These are phyloP conservation scores for Lophiostoma macrostomum DNA, from an alignment of 495 filamentous ascomycete genomes.

Conservation along the genomic window DNA sequence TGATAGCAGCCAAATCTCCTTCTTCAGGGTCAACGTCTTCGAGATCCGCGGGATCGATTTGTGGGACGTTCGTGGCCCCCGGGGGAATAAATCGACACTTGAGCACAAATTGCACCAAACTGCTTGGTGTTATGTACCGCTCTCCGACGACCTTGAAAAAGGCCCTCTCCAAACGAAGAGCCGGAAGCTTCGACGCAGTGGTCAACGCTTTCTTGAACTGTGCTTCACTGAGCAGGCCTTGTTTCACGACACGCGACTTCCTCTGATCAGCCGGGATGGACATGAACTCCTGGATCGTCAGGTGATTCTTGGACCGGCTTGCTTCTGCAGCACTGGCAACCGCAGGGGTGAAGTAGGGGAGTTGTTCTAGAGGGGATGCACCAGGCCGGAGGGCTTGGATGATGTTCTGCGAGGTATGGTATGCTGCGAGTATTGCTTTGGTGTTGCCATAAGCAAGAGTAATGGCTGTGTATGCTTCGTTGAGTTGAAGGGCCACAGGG, in stretches of 20 bases:
- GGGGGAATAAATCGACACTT: conserved; percentile 94
- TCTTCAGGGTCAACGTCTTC: conserved; percentile 91
- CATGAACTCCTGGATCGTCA: conserved; percentile 86
- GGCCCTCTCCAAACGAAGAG: conserved; percentile 80
- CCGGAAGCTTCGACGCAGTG: conserved; percentile 78
- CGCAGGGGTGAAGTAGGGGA: conserved; percentile 78
- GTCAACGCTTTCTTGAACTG: conserved; percentile 72
- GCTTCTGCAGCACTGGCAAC: conserved; percentile 75
- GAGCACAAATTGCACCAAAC: conserved; percentile 87
- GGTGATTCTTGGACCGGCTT: conserved; percentile 65
- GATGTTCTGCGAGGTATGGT: conserved; percentile 73
- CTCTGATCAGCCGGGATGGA: conserved; percentile 69
- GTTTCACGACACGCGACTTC: conserved; percentile 63
- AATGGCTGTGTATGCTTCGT: conserved; percentile 82
- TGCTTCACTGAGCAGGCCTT: conserved; percentile 66
- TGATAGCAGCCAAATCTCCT: conserved; percentile 82
- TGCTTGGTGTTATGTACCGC: conserved; percentile 85
- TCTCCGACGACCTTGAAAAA: conserved; percentile 99
- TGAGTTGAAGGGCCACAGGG: conserved; percentile 78
- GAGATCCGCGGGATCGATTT: conserved; percentile 71
- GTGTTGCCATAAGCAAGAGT: conserved; percentile 83
- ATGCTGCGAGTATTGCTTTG: conserved; percentile 76
- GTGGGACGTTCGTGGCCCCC: conserved; percentile 67
- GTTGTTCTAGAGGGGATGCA: conserved; percentile 83
- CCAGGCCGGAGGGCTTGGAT: conserved; percentile 85